phyloP scores from a whole-genome alignment of 805 yeast species.

The Candida nitratophila region DNA sequence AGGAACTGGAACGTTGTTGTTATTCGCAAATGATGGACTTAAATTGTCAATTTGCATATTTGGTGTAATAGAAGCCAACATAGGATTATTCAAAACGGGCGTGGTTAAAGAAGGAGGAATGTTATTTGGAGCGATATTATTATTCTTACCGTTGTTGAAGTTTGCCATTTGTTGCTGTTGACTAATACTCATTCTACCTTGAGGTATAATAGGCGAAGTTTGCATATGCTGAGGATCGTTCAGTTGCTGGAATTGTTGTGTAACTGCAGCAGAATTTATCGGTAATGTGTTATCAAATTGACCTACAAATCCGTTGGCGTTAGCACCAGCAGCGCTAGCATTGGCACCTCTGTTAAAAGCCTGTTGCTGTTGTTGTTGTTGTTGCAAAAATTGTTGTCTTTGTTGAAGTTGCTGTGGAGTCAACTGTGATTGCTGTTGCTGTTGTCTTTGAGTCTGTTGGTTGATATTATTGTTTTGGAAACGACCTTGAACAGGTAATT shows the following conservation, averaged over 20 bases:
- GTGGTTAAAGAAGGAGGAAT: not conserved
- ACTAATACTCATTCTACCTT: not conserved
- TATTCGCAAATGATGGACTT: not conserved
- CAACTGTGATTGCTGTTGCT: slow-evolving; percentile 13
- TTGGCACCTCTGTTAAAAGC: not conserved
- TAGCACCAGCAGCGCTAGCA: not conserved
- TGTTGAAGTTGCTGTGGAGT: slow-evolving; percentile 12
- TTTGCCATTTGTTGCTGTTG: not conserved
- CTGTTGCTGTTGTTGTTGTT: not conserved
- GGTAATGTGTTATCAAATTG: not conserved
- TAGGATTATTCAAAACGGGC: not conserved
- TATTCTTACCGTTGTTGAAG: slow-evolving; percentile 23
- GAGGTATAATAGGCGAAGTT: slow-evolving; percentile 1
- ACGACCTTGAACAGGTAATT: slow-evolving; percentile 4
- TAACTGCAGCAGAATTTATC: not conserved
- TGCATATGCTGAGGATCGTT: slow-evolving; percentile 1
- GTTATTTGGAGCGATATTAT: slow-evolving; percentile 22
- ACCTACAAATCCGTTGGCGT: not conserved
- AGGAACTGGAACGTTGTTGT: slow-evolving; percentile 1
- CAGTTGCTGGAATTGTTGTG: not conserved
- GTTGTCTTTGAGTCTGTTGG: slow-evolving; percentile 1
- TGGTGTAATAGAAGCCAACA: not conserved
- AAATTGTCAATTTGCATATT: not conserved
- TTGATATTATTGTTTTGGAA: not conserved
- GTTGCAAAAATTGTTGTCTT: not conserved